These are phyloP conservation scores for Penicillium steckii DNA, from an alignment of 495 filamentous ascomycete genomes.

Conservation along the genomic window DNA sequence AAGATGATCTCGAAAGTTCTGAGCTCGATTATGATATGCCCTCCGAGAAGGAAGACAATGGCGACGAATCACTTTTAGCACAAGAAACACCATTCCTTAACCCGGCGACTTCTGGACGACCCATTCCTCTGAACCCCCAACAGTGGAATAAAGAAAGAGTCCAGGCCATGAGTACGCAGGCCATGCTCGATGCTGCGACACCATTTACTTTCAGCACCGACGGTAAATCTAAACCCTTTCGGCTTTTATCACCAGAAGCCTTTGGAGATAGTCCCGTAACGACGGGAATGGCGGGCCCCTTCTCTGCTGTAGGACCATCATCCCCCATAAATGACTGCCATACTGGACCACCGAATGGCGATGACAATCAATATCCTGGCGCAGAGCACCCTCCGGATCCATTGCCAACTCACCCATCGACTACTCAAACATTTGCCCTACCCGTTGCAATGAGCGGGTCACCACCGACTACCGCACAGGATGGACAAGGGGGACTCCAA, in stretches of 20 bases:
- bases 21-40: conserved; percentile 11
- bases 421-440: conserved; percentile 16
- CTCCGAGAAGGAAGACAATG: conserved; percentile 17
- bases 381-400: not conserved
- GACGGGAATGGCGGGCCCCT: not conserved
- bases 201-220: conserved; percentile 48
- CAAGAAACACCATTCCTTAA: conserved; percentile 38
- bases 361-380: not conserved
- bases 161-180: conserved; percentile 48
- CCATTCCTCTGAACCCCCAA: not conserved
- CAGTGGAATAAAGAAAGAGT: conserved; percentile 11
- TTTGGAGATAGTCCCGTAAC: conserved; percentile 13
- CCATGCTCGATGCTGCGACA: conserved; percentile 48
- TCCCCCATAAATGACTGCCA: conserved; percentile 2
- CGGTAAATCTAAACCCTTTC: conserved; percentile 28
- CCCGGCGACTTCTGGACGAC: conserved; percentile 13
- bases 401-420: not conserved
- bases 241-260: not conserved
- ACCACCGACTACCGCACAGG: conserved; percentile 35
- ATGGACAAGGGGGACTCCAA: conserved; percentile 32
- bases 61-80: conserved; percentile 18
- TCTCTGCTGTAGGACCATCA: not conserved
- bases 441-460: conserved; percentile 34
- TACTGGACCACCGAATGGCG: conserved; percentile 1
- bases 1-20: conserved; percentile 42